These are phyloP conservation scores for Inonotus hispidus DNA, from an alignment of 1,284 basidiomycete species.

Conservation along the genomic window DNA sequence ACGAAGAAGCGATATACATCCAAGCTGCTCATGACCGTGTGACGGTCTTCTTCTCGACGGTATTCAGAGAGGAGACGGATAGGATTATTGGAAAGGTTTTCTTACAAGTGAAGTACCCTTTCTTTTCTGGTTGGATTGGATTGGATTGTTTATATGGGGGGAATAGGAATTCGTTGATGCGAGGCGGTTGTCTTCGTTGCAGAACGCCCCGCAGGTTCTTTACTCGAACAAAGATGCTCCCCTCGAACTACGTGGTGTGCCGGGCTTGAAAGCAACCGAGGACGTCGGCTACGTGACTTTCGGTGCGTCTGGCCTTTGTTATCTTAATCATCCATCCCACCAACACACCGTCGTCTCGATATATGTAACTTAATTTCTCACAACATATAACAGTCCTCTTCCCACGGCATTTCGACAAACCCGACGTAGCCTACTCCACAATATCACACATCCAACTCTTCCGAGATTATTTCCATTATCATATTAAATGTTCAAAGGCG, in stretches of 20 bases:
- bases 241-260: constrained; percentile 87
- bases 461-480: constrained; percentile 98
- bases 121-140: background rate
- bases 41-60: constrained; percentile 95
- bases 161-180: constrained; percentile 97
- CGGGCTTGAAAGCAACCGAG: constrained; percentile 78
- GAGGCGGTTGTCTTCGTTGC: constrained; percentile 85
- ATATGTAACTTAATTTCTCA: background rate
- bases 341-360: background rate
- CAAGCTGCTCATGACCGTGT: constrained; percentile 93
- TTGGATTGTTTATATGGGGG: background rate
- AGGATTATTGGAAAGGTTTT: constrained; percentile 96
- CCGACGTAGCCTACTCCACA: constrained; percentile 70
- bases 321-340: background rate
- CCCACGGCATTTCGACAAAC: constrained; percentile 89
- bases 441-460: constrained; percentile 97
- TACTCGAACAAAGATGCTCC: constrained; percentile 96
- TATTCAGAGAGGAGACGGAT: constrained; percentile 98
- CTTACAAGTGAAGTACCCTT: constrained; percentile 65
- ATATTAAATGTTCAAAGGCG: constrained; percentile 99
- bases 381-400: constrained; percentile 64
- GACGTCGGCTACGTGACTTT: constrained; percentile 99
- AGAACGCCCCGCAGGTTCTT: constrained; percentile 97
- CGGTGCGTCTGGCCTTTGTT: constrained; percentile 33
- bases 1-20: constrained; percentile 96